Percentiles rank a stretch among this genome's conserved stretches.
These are phyloP conservation scores for Candida rishiriensis DNA, from an alignment of 805 yeast genomes.

Conservation along the genomic window DNA sequence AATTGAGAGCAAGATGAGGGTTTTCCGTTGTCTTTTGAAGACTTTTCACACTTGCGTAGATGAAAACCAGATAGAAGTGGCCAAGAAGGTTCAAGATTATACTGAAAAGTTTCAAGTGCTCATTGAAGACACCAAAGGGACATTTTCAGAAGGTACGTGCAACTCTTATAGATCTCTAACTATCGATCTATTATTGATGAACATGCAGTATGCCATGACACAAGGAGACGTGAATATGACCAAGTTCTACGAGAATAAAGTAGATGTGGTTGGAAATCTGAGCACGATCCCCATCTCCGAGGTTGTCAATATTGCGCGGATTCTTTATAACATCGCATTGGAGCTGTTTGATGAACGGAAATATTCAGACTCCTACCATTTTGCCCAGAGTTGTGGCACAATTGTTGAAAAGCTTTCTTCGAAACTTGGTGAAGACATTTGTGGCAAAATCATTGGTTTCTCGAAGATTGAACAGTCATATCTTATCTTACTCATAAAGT, in stretches of 20 bases:
- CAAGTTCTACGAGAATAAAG: slow-evolving; percentile 30
- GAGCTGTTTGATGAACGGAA: slow-evolving; percentile 6
- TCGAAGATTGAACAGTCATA: slow-evolving; percentile 19
- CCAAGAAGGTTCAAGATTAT: slow-evolving; percentile 26
- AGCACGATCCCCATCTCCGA: slow-evolving; percentile 11
- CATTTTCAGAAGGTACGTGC: not conserved
- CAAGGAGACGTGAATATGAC: slow-evolving; percentile 34
- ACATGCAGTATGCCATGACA: slow-evolving; percentile 28
- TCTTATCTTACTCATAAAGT: slow-evolving; percentile 23
- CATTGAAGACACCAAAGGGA: slow-evolving; percentile 15
- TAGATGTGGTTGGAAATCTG: slow-evolving; percentile 16
- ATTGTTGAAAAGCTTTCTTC: slow-evolving; percentile 15
- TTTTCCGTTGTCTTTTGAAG: slow-evolving; percentile 29
- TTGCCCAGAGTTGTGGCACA: slow-evolving; percentile 9
- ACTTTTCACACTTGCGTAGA: slow-evolving; percentile 28
- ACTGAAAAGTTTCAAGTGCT: slow-evolving; percentile 22
- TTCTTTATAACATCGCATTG: slow-evolving; percentile 29
- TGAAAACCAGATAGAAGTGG: slow-evolving; percentile 12
- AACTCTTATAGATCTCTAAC: slow-evolving; percentile 5
- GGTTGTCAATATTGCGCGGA: slow-evolving; percentile 29
- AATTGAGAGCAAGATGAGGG: slow-evolving; percentile 23
- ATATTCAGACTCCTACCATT: slow-evolving; percentile 8
- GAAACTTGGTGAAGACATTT: not conserved
- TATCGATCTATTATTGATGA: slow-evolving; percentile 27
- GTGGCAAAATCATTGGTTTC: slow-evolving; percentile 8